Base-by-base conservation (phyloP, 116 monocot genomes). In the Cymodocea nodosa region DNA sequence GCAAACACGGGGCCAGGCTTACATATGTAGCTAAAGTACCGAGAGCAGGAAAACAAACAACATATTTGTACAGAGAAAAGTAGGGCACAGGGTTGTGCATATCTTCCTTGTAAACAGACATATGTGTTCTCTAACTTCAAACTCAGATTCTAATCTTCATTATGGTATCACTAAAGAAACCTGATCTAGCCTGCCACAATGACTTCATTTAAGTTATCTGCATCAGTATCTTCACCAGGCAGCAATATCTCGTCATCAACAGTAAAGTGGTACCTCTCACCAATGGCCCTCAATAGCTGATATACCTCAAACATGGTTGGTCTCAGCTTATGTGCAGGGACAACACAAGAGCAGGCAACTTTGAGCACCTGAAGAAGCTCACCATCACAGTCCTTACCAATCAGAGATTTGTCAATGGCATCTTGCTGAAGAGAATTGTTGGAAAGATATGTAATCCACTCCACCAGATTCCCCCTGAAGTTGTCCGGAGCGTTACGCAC, bases 271-370 rank as follows among this genome's bases (percentile, higher is more conserved):
- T 86, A 86, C 40, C 51, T 76, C 69, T 86, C 82, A 4, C 86
- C 86, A 54, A 82, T 77, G 20, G 75, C 79, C 64, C 80, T 82
- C 12, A 86, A 59, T 37, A 86, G 69, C 66, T 82, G 86, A 69
- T 80, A 79, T 3, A 86, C 86, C 69, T 86, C 86, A 62, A 79
- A 86, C 82, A 86, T 82, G 18, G 82, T 79, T 16, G 86, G 86
- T 65, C 86, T 82, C 72, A 79, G 79, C 62, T 82, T 86, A 2
- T 79, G 79, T 14, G 66, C 60, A 48, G 76, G 56, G 12, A 77
- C 49, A 69, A 72, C 74, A 74, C 86, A 86, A 16, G 79, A 36
- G 57, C 75, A 80, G 14, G 80, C 83, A 30, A 87, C 72, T 72
- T 87, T 87, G n/a, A 87, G 66, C 50, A 87, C 69, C 51, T 87